phyloP scores from a whole-genome alignment of 1,139 yeast species.

The Pichia sp. region DNA sequence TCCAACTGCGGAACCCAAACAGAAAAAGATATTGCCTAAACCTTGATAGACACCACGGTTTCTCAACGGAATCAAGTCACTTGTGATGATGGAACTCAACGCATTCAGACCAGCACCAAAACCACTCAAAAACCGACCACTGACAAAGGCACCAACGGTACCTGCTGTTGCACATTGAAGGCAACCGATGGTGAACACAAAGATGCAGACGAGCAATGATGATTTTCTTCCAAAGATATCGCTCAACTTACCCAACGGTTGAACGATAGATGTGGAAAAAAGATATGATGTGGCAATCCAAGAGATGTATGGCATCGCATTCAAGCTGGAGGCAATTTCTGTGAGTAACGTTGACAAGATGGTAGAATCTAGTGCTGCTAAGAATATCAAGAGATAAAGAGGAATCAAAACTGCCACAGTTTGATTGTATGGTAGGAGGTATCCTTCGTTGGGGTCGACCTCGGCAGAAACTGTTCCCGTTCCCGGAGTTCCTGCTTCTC shows the following conservation, averaged over 20 bases:
- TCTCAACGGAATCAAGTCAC: constrained; percentile 55
- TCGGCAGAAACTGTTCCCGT: background rate
- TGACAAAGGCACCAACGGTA: constrained; percentile 42
- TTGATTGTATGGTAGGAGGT: constrained; percentile 28
- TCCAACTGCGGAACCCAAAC: constrained; percentile 68
- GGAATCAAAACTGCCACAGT: constrained; percentile 29
- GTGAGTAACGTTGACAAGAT: constrained; percentile 63
- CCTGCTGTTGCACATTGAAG: constrained; percentile 47
- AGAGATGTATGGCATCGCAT: constrained; percentile 48
- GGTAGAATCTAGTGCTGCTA: constrained; percentile 62
- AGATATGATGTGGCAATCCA: constrained; percentile 63
- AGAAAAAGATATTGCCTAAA: constrained; percentile 58
- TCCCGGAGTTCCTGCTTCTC: background rate
- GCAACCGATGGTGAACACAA: constrained; percentile 52
- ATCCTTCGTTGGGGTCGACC: constrained; percentile 20
- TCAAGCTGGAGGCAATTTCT: constrained; percentile 58
- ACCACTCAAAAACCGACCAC: constrained; percentile 61
- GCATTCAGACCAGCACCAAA: constrained; percentile 63
- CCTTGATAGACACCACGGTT: constrained; percentile 62
- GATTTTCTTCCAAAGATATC: constrained; percentile 79
- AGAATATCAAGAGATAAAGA: constrained; percentile 35
- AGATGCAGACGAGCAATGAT: constrained; percentile 46
- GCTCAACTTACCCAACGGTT: constrained; percentile 80
- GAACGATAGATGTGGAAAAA: constrained; percentile 59
- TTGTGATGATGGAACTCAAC: constrained; percentile 50